Evolutionary conservation across 208 protist species (phyloP).

Genomic region (Trypanosomatidae sp.): DNA sequence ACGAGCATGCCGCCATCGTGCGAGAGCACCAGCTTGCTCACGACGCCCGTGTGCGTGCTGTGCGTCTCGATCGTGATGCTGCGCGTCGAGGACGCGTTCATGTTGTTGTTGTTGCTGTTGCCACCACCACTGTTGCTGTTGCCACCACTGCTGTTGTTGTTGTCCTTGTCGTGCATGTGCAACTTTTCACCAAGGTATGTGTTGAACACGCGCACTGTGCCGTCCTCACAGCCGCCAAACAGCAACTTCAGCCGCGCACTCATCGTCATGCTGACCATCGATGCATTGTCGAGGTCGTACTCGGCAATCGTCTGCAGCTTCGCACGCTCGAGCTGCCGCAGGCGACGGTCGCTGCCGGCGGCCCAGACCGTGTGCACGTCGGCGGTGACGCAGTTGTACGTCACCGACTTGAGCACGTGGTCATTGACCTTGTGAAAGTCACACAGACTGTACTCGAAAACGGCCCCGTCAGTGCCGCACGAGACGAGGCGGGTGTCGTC

Average conservation of each 20-base stretch:
- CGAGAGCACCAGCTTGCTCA: conserved; percentile 79
- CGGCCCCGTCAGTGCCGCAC: conserved; percentile 90
- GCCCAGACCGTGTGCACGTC: conserved; percentile 84
- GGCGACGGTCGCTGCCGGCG: conserved; percentile 88
- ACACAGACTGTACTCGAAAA: conserved; percentile 91
- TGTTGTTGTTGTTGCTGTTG: conserved; percentile 2
- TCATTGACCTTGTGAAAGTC: conserved; percentile 90
- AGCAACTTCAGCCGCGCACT: conserved; percentile 86
- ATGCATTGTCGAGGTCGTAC: conserved; percentile 60
- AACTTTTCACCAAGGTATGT: conserved; percentile 80
- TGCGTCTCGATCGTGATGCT: conserved; percentile 81
- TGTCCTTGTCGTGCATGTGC: conserved; percentile 14
- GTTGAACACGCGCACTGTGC: conserved; percentile 87
- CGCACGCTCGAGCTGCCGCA: conserved; percentile 77
- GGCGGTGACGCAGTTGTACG: conserved; percentile 83
- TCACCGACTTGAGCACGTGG: conserved; percentile 84
- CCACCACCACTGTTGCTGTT: background rate
- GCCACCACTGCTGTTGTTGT: conserved; percentile 1
- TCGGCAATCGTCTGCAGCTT: conserved; percentile 41
- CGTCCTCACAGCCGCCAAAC: conserved; percentile 88
- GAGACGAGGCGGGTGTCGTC: conserved; percentile 90
- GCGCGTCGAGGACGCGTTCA: conserved; percentile 4
- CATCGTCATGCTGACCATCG: conserved; percentile 78
- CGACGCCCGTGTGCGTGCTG: conserved; percentile 62
- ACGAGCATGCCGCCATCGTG: conserved; percentile 91